A percentile compares a stretch with the other conserved stretches of the same genome.
Evolutionary conservation across 805 yeast species (phyloP).

Genomic region (Saccharomycopsis sp.): DNA sequence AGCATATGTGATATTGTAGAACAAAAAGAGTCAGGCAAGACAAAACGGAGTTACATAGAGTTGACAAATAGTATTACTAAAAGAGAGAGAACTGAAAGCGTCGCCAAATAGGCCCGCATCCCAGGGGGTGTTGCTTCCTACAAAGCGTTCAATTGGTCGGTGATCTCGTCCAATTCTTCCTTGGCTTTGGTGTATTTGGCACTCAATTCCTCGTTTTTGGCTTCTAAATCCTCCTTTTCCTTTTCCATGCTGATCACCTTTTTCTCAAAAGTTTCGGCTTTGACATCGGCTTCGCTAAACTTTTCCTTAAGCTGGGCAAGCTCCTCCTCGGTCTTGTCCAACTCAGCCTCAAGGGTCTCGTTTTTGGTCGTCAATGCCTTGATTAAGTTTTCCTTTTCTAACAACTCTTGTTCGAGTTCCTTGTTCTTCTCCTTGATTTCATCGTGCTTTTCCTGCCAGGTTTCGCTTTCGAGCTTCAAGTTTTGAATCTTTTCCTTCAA

Average conservation of each 20-base stretch:
- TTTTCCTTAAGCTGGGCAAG: conserved; percentile 52
- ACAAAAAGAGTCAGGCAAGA: not conserved
- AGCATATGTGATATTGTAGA: not conserved
- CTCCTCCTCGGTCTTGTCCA: conserved; percentile 50
- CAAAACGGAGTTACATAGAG: not conserved
- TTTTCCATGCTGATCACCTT: conserved; percentile 56
- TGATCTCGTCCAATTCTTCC: conserved; percentile 57
- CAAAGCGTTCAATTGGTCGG: conserved; percentile 53
- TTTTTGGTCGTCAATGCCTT: conserved; percentile 56
- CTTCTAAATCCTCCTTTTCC: conserved; percentile 55
- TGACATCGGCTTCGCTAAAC: conserved; percentile 56
- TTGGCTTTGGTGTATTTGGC: conserved; percentile 49
- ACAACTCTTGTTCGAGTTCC: conserved; percentile 54
- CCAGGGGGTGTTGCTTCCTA: conserved; percentile 1
- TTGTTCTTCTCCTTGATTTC: conserved; percentile 48
- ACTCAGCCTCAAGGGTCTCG: conserved; percentile 44
- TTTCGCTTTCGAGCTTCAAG: conserved; percentile 57
- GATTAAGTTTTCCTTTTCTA: conserved; percentile 57
- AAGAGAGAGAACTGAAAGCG: not conserved
- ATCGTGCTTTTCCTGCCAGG: conserved; percentile 63
- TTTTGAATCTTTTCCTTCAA: conserved; percentile 27
- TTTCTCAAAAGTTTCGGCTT: conserved; percentile 60
- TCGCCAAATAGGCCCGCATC: not conserved
- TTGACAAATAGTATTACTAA: not conserved
- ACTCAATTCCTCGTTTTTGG: conserved; percentile 52